phyloP scores from a whole-genome alignment of 306 rosid species.

The Ceratonia siliqua region DNA sequence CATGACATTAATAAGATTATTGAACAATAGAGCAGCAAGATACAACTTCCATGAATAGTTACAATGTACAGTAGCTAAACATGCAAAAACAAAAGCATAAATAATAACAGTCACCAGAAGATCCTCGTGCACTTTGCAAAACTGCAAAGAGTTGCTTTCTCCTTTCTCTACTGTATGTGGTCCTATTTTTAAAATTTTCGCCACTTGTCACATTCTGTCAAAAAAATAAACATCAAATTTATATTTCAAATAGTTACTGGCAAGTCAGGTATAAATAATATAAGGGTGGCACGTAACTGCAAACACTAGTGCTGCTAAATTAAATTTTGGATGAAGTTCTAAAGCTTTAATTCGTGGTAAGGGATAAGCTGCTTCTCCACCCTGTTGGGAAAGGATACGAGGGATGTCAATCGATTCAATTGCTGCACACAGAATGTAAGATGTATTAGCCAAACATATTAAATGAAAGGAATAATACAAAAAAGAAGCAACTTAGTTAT shows the following conservation, averaged over 20 bases:
- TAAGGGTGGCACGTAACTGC: constrained; percentile 66
- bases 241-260: constrained; percentile 12
- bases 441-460: constrained; percentile 31
- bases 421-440: constrained; percentile 57
- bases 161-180: constrained; percentile 77
- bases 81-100: constrained; percentile 14
- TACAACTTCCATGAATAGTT: neutral
- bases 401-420: constrained; percentile 95
- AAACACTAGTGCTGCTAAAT: constrained; percentile 85
- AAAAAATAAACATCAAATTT: constrained; percentile 35
- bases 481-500: constrained; percentile 24
- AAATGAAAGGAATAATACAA: constrained; percentile 16
- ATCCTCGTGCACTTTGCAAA: constrained; percentile 96
- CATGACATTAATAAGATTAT: neutral
- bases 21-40: constrained; percentile 3
- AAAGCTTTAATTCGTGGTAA: constrained; percentile 76
- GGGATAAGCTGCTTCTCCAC: constrained; percentile 96
- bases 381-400: constrained; percentile 96
- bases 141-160: constrained; percentile 95
- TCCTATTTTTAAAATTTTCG: constrained; percentile 71
- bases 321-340: constrained; percentile 90
- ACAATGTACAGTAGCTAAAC: neutral
- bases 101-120: constrained; percentile 70
- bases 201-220: constrained; percentile 66
- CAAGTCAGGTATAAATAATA: constrained; percentile 13